phyloP scores from a whole-genome alignment of 1,139 yeast genomes.

The Suhomyces bokatorum region DNA sequence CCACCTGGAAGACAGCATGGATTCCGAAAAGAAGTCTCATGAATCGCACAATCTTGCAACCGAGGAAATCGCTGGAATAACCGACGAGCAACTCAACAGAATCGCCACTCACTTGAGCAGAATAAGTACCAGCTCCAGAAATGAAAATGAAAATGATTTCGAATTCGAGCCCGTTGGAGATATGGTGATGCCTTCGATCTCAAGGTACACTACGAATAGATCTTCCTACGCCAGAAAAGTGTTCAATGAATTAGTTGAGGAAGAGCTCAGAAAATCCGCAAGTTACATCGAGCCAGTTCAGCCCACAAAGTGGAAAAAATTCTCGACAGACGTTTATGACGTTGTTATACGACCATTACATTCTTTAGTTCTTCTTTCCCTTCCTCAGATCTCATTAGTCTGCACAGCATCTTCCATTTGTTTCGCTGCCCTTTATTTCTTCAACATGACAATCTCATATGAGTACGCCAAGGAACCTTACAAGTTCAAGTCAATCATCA shows the following conservation, averaged over 20 bases:
- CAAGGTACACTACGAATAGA: constrained; percentile 37
- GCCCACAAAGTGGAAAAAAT: constrained; percentile 12
- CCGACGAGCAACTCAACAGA: constrained; percentile 20
- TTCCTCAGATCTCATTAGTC: constrained; percentile 74
- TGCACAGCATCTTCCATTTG: constrained; percentile 65
- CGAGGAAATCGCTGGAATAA: constrained; percentile 16
- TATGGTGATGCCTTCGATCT: constrained; percentile 39
- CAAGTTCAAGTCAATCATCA: constrained; percentile 60
- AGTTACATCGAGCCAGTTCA: not conserved
- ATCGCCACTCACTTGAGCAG: constrained; percentile 22
- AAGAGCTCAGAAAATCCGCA: constrained; percentile 18
- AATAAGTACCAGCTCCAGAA: constrained; percentile 8
- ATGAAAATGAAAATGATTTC: constrained; percentile 8
- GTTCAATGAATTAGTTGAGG: constrained; percentile 26
- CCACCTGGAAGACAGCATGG: constrained; percentile 21
- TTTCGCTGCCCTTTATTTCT: constrained; percentile 68
- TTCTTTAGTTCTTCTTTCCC: constrained; percentile 52
- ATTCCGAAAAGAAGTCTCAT: constrained; percentile 7
- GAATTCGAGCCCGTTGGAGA: constrained; percentile 37
- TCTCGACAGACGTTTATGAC: constrained; percentile 36
- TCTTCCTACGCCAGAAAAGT: constrained; percentile 34
- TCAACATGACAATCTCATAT: constrained; percentile 72
- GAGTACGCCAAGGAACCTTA: constrained; percentile 67
- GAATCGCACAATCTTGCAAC: constrained; percentile 16
- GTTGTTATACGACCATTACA: constrained; percentile 48